Percentiles rank a stretch among this genome's conserved stretches.
Evolutionary conservation across 2,329 filamentous ascomycete species (phyloP).

Genomic region (Trichoderma sp.): DNA sequence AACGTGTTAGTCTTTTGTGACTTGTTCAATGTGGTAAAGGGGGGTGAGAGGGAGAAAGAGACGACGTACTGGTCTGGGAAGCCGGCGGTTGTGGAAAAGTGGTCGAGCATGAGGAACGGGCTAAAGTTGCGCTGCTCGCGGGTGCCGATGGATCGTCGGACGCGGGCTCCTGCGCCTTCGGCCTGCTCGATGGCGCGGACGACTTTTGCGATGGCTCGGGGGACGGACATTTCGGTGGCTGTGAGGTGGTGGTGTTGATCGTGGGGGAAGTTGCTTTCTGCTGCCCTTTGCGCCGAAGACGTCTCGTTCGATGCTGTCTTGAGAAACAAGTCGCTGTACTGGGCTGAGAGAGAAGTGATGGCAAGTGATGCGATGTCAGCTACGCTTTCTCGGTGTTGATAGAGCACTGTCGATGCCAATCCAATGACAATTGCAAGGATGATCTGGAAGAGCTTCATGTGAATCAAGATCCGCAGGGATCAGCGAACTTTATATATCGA

Average conservation of each 20-base stretch:
- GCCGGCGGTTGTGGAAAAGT: constrained; percentile 79
- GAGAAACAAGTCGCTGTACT: constrained; percentile 1
- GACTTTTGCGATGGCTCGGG: constrained; percentile 77
- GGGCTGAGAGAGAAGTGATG: background rate
- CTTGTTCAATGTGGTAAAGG: background rate
- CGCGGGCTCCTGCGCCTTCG: constrained; percentile 84
- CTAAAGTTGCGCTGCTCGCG: constrained; percentile 80
- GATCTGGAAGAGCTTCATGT: constrained; percentile 40
- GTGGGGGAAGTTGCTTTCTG: constrained; percentile 14
- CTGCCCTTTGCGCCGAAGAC: background rate
- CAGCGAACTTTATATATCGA: background rate
- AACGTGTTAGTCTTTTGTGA: no score
- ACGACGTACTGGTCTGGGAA: constrained; percentile 75
- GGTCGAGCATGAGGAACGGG: constrained; percentile 95
- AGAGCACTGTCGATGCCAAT: constrained; percentile 37
- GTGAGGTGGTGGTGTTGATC: constrained; percentile 30
- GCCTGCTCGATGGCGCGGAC: constrained; percentile 84
- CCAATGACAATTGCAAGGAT: constrained; percentile 38
- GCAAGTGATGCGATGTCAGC: background rate
- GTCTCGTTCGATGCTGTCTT: background rate
- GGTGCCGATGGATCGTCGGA: constrained; percentile 86
- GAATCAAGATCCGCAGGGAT: background rate
- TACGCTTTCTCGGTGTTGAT: constrained; percentile 30
- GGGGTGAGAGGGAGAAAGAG: constrained; percentile 6
- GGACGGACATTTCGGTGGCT: constrained; percentile 61